Evolutionary conservation across 495 filamentous ascomycete species (phyloP).

Genomic region (Penicillium flavigenum): DNA sequence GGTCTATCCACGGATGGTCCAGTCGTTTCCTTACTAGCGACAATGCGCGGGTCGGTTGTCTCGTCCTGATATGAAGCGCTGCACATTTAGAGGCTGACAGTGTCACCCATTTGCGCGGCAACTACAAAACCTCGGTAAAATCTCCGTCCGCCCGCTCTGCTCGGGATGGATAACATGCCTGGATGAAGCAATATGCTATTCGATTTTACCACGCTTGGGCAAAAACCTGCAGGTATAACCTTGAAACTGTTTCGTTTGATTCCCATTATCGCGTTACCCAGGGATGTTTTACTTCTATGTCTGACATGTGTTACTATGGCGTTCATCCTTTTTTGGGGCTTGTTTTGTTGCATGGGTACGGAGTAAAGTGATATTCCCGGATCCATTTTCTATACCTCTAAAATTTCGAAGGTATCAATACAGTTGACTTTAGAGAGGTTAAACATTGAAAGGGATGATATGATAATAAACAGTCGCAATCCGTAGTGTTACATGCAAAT

Average conservation of each 20-base stretch:
- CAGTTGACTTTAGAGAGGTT: not conserved
- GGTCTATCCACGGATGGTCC: conserved; percentile 18
- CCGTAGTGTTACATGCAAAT: conserved; percentile 15
- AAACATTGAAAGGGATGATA: not conserved
- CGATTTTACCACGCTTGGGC: not conserved
- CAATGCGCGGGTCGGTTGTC: conserved; percentile 23
- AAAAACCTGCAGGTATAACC: not conserved
- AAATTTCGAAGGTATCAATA: conserved; percentile 6
- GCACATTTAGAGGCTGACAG: conserved; percentile 15
- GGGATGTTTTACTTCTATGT: conserved; percentile 9
- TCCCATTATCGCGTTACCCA: conserved; percentile 1
- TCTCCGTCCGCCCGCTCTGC: not conserved
- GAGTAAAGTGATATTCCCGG: conserved; percentile 23
- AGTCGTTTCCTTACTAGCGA: conserved; percentile 25
- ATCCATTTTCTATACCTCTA: conserved; percentile 12
- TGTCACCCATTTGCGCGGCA: conserved; percentile 12
- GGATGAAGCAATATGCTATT: not conserved
- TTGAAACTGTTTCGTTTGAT: conserved; percentile 8
- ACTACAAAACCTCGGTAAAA: conserved; percentile 9
- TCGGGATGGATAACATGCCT: not conserved
- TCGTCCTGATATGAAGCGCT: conserved; percentile 21
- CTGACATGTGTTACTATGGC: conserved; percentile 28
- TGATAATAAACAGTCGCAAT: conserved; percentile 6
- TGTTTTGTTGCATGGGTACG: conserved; percentile 25
- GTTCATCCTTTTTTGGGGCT: conserved; percentile 16